Evolutionary conservation across 164 flowering plant genomes (phyloP), one percentile per base, ranked within the genome.

Genomic region (Stephania japonica): DNA sequence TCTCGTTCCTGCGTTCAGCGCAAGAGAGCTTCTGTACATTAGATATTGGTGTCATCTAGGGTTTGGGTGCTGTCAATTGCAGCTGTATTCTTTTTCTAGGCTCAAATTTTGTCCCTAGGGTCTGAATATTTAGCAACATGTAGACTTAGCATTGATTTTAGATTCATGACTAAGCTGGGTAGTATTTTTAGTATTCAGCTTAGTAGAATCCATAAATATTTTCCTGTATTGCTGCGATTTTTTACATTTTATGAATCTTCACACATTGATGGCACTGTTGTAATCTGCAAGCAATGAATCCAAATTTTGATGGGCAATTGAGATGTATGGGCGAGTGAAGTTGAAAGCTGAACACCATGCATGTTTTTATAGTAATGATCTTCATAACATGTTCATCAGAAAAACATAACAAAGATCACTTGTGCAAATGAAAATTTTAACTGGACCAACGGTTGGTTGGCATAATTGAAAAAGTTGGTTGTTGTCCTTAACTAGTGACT

Each of bases 11-110:
- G 63, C 72, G 41, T 26, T 49, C 53, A 42, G 11, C 27, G 66
- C 42, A 41, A 11, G 67, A 50, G 80, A 79, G 81, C 74, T 66
- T 77, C 70, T 84, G 87, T 83, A 80, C 75, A 71, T 62, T 75
- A 75, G 75, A 66, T 53, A 53, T 38, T 70, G 38, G 75, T 77
- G 71, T 64, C 75, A 68, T 32, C 32, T 74, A 65, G 63, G 25
- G 74, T 64, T 43, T 75, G 43, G 43, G 63, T 76, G 70, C 67
- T 61, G 32, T 74, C 61, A 73, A 67, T 64, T 53, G 44, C 75
- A 44, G 67, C 65, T 68, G 77, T 78, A 72, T 79, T 86, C 77
- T 74, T 81, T 80, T 5, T 24, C 70, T 70, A 70, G 70, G 49
- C 68, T 43, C 70, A 67, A 70, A 25, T 66, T 41, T 42, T 69